Evolutionary conservation across 2,329 filamentous ascomycete genomes (phyloP), one percentile per base, ranked within the genome.

Genomic region (Monosporascus sp.): DNA sequence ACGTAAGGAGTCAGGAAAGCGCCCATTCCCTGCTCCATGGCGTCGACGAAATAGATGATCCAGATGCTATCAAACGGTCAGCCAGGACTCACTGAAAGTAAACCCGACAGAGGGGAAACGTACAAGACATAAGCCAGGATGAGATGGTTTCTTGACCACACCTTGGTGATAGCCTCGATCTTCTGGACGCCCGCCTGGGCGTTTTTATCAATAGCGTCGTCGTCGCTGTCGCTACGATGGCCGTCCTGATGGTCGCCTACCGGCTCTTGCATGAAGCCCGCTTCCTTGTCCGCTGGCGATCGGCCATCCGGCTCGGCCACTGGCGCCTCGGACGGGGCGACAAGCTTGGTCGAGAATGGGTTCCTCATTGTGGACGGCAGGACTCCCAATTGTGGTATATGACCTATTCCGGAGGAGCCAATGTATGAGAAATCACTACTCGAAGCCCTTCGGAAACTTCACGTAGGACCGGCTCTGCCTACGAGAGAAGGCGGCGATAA

Each of bases 151-250:
- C 54, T 70, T 1, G 69, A 66, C 74, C 75, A 76, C 37, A 74
- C 72, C 44, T 71, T 73, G 27, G 76, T 73, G 8, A 72, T 70
- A 15, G 75, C 77, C 60, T 78, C 73, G n/a, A 78, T 71, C 49
- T 73, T 73, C 53, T 73, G 70, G 18, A 79, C 75, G 64, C 77
- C 77, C 8, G 67, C 65, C 61, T 78, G 75, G 8, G 68, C 68
- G 48, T 64, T 54, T 39, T 65, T 62, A 25, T 63, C 61, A 52
- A 72, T 65, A 37, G 61, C 55, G 25, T 74, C 68, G 44, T 61
- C 63, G 50, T 75, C 68, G 54, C 50, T 51, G 8, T 62, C 56
- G 48, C 51, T 52, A 37, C 41, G 55, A 25, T 31, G 53, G 14
- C 2, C 31, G 31, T 9, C 31, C 31, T 14, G 31, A 14, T 11